These are phyloP conservation scores for Fusarium sp. DNA, from an alignment of 2,329 filamentous ascomycete genomes.

Conservation along the genomic window DNA sequence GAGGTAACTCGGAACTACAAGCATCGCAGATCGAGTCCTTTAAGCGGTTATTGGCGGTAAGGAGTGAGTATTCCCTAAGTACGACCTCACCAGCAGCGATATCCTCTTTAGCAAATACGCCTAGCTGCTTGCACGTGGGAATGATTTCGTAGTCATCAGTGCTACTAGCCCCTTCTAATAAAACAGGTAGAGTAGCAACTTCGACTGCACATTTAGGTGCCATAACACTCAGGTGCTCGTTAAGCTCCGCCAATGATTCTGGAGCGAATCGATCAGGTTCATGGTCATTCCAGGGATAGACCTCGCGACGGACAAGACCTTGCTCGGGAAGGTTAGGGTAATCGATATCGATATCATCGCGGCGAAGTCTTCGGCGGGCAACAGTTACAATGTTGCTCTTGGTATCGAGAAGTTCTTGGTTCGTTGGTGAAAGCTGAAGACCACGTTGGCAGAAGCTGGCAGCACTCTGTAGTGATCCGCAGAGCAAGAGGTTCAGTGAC, in stretches of 20 bases:
- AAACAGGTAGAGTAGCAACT: conserved; percentile 78
- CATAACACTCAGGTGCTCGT: conserved; percentile 73
- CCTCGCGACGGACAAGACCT: conserved; percentile 75
- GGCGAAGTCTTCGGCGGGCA: conserved; percentile 62
- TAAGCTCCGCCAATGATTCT: conserved; percentile 78
- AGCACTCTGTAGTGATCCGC: conserved; percentile 77
- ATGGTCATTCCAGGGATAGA: conserved; percentile 77
- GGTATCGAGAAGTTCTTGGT: conserved; percentile 67
- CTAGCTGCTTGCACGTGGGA: conserved; percentile 79
- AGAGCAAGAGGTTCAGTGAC: conserved; percentile 69
- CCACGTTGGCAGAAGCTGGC: conserved; percentile 74
- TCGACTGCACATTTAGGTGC: conserved; percentile 87
- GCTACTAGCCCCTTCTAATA: conserved; percentile 69
- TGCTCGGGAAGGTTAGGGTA: conserved; percentile 71
- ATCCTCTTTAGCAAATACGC: conserved; percentile 88
- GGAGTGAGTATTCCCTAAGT: conserved; percentile 83
- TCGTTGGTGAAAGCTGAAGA: conserved; percentile 65
- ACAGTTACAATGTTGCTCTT: conserved; percentile 67
- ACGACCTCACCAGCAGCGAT: conserved; percentile 82
- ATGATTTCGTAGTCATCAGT: conserved; percentile 64
- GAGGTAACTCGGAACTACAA: conserved; percentile 80
- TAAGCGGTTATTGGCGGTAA: conserved; percentile 89
- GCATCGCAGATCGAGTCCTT: conserved; percentile 92
- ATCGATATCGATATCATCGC: conserved; percentile 60
- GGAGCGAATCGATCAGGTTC: conserved; percentile 78